Base-by-base conservation (phyloP, 2,329 filamentous ascomycete genomes). In the Cryphonectria carpinicola region DNA sequence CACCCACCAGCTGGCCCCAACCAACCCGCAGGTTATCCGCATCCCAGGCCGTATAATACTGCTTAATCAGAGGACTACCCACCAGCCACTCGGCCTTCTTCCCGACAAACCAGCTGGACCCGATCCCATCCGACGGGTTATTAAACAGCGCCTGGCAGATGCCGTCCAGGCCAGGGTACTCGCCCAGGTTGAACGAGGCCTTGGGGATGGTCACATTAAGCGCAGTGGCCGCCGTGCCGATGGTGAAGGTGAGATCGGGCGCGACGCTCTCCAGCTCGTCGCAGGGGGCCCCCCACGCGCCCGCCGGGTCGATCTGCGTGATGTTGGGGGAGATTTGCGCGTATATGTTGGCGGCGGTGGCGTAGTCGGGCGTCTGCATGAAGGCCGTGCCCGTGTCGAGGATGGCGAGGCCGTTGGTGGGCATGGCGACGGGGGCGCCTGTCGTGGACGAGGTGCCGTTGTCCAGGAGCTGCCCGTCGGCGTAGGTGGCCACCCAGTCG, bases 21-120 rank as follows among this genome's bases (percentile, higher is more conserved):
- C 77, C 78, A 28, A 80, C 68, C 62, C 74, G 67, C 64, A 74
- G n/a, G 10, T 74, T 76, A 22, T 73, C 67, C 0, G 76, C 77
- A 70, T 81, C 76, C 79, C 79, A 81, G 0, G 78, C 77, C 0
- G 80, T 81, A 68, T 81, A 81, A 67, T 80, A 81, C 17, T 75
- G 72, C 75, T 80, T 78, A 35, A 82, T 68, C 22, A 80, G 71
- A 4, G 79, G 78, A 0, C 75, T 77, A 0, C 80, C 80, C 11
- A 80, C 62, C 8, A 81, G 69, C 79, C 80, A 82, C 1, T 76
- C 72, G 0, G 74, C 73, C 0, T 74, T 74, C 0, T 71, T 58
- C 0, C 74, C 68, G 3, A 71, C n/a, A 1, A 65, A 68, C 41
- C 74, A 74, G 63, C 74, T 73, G 2, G 75, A 65, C 0, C 67